phyloP scores from a whole-genome alignment of 257 asterid genomes.

The Knoxia roxburghii region DNA sequence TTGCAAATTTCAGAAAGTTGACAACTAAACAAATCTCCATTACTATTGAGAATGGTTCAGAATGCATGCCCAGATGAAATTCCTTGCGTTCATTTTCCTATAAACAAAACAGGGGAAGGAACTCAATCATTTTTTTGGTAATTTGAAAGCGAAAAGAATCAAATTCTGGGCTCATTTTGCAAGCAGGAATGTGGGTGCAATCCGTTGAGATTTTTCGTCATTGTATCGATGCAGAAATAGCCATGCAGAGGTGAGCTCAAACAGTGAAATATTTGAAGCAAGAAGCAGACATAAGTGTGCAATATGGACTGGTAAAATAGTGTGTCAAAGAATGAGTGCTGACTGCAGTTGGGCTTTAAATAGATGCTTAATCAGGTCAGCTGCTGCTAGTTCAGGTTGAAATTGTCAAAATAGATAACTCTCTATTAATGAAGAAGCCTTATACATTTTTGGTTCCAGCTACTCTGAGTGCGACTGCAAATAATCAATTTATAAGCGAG shows the following conservation, averaged over 20 bases:
- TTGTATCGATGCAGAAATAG: slow-evolving; percentile 84
- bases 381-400: background rate
- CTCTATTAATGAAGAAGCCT: background rate
- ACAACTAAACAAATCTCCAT: slow-evolving; percentile 48
- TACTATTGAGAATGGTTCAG: slow-evolving; percentile 35
- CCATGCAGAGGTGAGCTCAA: slow-evolving; percentile 70
- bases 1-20: no score
- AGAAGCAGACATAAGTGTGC: slow-evolving; percentile 38
- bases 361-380: slow-evolving; percentile 95
- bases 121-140: background rate
- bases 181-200: slow-evolving; percentile 86
- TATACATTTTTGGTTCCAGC: no score
- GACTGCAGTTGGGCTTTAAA: slow-evolving; percentile 82
- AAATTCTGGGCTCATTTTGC: background rate
- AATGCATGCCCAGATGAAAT: slow-evolving; percentile 37
- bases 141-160: no score
- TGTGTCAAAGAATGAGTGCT: slow-evolving; percentile 76
- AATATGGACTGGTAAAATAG: slow-evolving; percentile 62
- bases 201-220: slow-evolving; percentile 60
- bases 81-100: slow-evolving; percentile 59
- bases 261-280: slow-evolving; percentile 67
- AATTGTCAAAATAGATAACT: background rate
- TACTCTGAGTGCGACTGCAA: no score
- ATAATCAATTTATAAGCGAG: no score
- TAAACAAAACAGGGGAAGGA: no score